phyloP scores from a whole-genome alignment of 805 yeast genomes.

The Kregervanrija fluxuum region DNA sequence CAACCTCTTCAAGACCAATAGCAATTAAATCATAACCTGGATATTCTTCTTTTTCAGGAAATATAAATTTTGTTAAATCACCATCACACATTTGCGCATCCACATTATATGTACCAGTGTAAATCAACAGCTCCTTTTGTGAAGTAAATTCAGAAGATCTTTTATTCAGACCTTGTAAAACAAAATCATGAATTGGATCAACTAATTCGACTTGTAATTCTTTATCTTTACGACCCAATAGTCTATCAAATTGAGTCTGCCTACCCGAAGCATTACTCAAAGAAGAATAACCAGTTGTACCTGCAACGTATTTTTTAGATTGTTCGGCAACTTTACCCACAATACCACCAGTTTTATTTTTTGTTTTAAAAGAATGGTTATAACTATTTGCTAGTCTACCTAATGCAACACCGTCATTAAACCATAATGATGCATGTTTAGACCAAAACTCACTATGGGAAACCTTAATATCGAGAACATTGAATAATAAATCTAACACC shows the following conservation, averaged over 20 bases:
- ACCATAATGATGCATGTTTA: constrained; percentile 41
- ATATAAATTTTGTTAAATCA: constrained; percentile 37
- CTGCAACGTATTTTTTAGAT: constrained; percentile 11
- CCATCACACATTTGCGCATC: constrained; percentile 42
- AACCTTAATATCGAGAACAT: constrained; percentile 24
- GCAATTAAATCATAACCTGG: constrained; percentile 61
- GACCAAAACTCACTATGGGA: constrained; percentile 26
- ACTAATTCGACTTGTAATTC: constrained; percentile 37
- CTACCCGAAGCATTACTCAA: constrained; percentile 17
- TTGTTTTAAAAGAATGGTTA: constrained; percentile 30
- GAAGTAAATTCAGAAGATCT: constrained; percentile 34
- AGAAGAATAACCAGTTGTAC: constrained; percentile 11
- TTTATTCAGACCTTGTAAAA: constrained; percentile 34
- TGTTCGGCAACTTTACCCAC: constrained; percentile 32
- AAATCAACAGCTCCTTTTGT: constrained; percentile 34
- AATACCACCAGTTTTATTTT: constrained; percentile 36
- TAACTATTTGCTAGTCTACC: constrained; percentile 34
- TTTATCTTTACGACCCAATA: constrained; percentile 41
- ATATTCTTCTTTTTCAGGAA: constrained; percentile 32
- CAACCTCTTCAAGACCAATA: constrained; percentile 84
- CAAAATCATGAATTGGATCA: constrained; percentile 51
- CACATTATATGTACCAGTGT: constrained; percentile 47
- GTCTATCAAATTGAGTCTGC: constrained; percentile 31
- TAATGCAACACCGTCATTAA: constrained; percentile 35
- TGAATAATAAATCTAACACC: constrained; percentile 39